These are phyloP conservation scores for Epichloe elymi DNA, from an alignment of 2,329 filamentous ascomycete genomes.

Conservation along the genomic window DNA sequence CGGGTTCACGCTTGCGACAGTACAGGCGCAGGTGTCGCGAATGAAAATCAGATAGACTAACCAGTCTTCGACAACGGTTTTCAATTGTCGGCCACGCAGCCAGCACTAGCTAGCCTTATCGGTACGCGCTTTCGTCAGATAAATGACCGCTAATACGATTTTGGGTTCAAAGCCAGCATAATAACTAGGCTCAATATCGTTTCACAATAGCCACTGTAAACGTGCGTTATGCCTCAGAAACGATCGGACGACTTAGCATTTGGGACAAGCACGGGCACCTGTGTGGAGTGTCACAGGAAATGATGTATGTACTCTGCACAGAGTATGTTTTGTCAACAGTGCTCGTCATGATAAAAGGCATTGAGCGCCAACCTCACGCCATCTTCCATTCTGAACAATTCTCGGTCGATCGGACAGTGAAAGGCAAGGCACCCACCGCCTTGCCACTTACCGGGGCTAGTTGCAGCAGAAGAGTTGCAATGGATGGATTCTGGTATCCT, in stretches of 20 bases:
- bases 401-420: background rate
- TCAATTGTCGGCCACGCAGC: background rate
- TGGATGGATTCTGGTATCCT: background rate
- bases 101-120: background rate
- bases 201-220: background rate
- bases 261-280: too few species aligned
- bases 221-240: background rate
- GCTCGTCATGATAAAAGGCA: too few species aligned
- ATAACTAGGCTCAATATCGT: background rate
- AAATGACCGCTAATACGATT: background rate
- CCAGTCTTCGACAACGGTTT: background rate
- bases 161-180: background rate
- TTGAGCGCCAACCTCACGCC: background rate
- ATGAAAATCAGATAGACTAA: background rate
- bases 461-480: background rate
- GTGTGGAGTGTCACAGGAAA: too few species aligned
- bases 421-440: background rate
- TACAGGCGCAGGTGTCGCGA: background rate
- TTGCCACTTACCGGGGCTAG: background rate
- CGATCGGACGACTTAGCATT: background rate
- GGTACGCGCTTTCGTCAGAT: background rate
- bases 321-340: too few species aligned
- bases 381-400: background rate
- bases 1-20: background rate
- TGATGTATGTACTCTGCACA: too few species aligned